Conservation (phyloP, 2,329 filamentous ascomycete species). For the Elsinoe batatas region DNA sequence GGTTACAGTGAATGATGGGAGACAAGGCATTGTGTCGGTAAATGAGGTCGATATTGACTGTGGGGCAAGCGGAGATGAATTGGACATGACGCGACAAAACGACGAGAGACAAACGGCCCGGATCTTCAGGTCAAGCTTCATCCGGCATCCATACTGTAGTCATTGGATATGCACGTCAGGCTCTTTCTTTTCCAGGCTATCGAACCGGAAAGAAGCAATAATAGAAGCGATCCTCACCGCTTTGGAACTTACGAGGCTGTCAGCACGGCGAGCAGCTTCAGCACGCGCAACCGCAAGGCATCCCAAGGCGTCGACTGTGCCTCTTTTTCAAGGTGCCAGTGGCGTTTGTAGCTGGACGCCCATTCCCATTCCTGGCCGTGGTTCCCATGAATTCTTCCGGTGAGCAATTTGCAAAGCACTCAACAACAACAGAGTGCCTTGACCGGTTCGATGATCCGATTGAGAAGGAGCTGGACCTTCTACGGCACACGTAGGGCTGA, state of each 20-base stretch:
- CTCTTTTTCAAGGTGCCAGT: neutral
- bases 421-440: neutral
- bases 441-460: neutral
- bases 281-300: neutral
- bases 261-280: neutral
- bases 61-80: neutral
- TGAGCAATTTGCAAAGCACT: neutral
- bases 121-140: neutral
- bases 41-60: neutral
- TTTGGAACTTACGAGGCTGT: neutral
- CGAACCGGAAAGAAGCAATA: neutral
- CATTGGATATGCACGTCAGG: neutral
- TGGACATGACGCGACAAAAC: neutral
- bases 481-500: neutral
- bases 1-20: no score
- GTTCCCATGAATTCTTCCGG: neutral
- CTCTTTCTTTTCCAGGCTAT: neutral
- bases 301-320: constrained; percentile 1
- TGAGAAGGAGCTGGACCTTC: neutral
- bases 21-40: neutral
- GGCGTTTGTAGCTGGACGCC: neutral
- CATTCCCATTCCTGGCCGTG: neutral
- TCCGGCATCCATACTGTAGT: neutral
- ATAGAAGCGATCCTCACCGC: neutral
- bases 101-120: neutral